A percentile compares a stretch with the other conserved stretches of the same genome.
Evolutionary conservation across 371 early-diverging fungal species (phyloP).

Genomic region (Coemansia sp.): DNA sequence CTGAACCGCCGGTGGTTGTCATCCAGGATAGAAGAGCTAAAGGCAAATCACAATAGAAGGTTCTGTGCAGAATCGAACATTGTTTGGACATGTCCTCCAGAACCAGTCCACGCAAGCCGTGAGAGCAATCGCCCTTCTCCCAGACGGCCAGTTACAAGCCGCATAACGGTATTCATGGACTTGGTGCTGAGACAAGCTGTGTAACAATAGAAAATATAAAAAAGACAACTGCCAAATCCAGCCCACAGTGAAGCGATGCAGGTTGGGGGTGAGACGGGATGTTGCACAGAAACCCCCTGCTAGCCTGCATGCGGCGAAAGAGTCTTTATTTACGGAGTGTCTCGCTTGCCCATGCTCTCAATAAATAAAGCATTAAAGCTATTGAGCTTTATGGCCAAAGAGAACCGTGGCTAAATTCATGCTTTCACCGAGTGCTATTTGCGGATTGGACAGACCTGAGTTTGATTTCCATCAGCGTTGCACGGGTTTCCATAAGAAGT

Average conservation of each 20-base stretch:
- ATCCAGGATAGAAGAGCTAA: background rate
- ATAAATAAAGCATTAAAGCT: too few species aligned
- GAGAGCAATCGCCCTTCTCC: background rate
- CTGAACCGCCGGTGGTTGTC: too few species aligned
- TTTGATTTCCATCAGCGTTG: too few species aligned
- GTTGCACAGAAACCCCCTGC: background rate
- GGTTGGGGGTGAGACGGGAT: background rate
- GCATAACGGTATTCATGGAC: background rate
- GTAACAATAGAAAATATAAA: background rate
- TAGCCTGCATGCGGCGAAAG: too few species aligned
- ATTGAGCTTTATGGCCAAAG: background rate
- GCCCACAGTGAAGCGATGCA: background rate
- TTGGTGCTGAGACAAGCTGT: background rate
- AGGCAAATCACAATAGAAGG: conserved; percentile 3
- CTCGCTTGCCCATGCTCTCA: too few species aligned
- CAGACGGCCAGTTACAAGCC: background rate
- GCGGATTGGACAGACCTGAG: too few species aligned
- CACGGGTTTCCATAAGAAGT: background rate
- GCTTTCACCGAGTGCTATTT: background rate
- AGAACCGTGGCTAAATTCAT: background rate
- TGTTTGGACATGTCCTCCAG: background rate
- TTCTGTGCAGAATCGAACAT: background rate
- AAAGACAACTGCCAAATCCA: background rate
- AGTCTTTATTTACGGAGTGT: too few species aligned
- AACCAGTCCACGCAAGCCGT: background rate